A percentile compares a stretch with the other conserved stretches of the same genome.
Evolutionary conservation across 2,329 filamentous ascomycete genomes (phyloP).

Genomic region (Bipolaris cookei): DNA sequence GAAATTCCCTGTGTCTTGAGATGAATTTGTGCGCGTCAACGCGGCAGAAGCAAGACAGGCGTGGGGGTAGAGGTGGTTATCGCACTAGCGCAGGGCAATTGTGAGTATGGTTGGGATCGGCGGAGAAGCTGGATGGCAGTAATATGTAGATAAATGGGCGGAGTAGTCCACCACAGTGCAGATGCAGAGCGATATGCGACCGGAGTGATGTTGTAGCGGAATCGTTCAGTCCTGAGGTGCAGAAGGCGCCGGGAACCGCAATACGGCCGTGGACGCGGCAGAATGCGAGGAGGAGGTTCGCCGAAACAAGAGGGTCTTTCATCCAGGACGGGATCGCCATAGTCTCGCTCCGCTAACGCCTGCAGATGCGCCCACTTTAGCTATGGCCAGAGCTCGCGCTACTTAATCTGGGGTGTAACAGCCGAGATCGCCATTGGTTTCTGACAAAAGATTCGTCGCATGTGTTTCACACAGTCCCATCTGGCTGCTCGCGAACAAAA

Average conservation of each 20-base stretch:
- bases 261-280: slow-evolving; percentile 19
- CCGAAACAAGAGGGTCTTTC: slow-evolving; percentile 27
- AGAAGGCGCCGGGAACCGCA: slow-evolving; percentile 20
- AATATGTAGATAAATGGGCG: slow-evolving; percentile 1
- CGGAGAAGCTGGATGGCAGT: background rate
- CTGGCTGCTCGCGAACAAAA: background rate
- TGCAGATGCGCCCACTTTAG: slow-evolving; percentile 15
- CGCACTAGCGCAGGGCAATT: background rate
- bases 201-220: slow-evolving; percentile 8
- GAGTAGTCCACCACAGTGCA: background rate
- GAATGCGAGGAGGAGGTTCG: slow-evolving; percentile 25
- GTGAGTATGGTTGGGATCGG: background rate
- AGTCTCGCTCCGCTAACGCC: slow-evolving; percentile 8
- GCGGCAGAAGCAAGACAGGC: slow-evolving; percentile 3
- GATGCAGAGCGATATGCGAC: background rate
- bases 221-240: slow-evolving; percentile 2
- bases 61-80: slow-evolving; percentile 5
- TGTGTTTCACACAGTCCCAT: slow-evolving; percentile 14
- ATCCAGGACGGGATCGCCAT: slow-evolving; percentile 27
- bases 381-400: slow-evolving; percentile 22
- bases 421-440: slow-evolving; percentile 10
- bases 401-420: slow-evolving; percentile 19
- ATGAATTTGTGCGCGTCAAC: slow-evolving; percentile 2
- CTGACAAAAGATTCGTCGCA: slow-evolving; percentile 9
- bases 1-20: background rate